Conservation (phyloP, 441 rosid species). For the Hura crepitans region DNA sequence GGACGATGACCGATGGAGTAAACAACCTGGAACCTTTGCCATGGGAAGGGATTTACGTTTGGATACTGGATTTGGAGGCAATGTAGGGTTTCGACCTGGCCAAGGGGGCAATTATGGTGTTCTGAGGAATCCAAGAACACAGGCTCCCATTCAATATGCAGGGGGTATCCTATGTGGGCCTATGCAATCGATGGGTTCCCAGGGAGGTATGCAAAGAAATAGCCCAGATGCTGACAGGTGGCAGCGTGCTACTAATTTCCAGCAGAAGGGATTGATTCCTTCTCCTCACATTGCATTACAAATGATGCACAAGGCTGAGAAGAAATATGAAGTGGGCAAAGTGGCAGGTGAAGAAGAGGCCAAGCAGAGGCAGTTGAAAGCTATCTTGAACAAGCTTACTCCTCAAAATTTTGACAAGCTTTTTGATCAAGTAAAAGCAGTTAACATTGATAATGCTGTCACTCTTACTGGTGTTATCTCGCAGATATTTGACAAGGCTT, state of each 20-base stretch:
- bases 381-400: conserved; percentile 86
- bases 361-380: conserved; percentile 82
- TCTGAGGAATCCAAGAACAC: conserved; percentile 61
- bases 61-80: conserved; percentile 49
- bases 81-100: conserved; percentile 54
- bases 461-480: conserved; percentile 81
- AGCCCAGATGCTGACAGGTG: conserved; percentile 74
- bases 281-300: conserved; percentile 78
- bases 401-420: conserved; percentile 94
- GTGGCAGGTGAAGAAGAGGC: conserved; percentile 70
- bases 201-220: conserved; percentile 61
- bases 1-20: conserved; percentile 76
- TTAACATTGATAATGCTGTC: conserved; percentile 66
- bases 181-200: conserved; percentile 60
- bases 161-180: conserved; percentile 73
- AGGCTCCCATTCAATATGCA: conserved; percentile 37
- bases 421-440: conserved; percentile 81
- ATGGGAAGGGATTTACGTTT: conserved; percentile 48
- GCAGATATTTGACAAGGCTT: conserved; percentile 96
- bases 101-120: conserved; percentile 79
- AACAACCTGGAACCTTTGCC: conserved; percentile 43
- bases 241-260: conserved; percentile 70
- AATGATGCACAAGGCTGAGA: conserved; percentile 92
- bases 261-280: conserved; percentile 75
- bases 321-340: conserved; percentile 81